Evolutionary conservation across 495 filamentous ascomycete genomes (phyloP).

Genomic region (Aspergillus bridgeri): DNA sequence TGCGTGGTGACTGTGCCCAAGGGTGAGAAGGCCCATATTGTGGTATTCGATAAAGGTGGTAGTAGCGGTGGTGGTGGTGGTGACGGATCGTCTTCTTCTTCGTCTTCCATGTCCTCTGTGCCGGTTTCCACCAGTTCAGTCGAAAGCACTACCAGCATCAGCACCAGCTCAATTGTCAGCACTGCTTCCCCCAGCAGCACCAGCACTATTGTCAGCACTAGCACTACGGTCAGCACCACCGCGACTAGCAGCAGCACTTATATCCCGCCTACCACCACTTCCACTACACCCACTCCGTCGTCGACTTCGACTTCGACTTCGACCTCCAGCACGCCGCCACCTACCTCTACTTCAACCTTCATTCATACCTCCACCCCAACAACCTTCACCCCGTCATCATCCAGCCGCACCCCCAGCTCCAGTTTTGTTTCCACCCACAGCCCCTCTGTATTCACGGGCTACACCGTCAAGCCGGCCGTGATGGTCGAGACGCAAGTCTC

Average conservation of each 20-base stretch:
- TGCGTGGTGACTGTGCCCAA: conserved; percentile 76
- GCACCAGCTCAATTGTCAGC: conserved; percentile 9
- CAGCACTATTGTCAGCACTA: conserved; percentile 13
- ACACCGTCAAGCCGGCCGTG: conserved; percentile 6
- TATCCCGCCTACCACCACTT: conserved; percentile 10
- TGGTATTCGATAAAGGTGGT: conserved; percentile 53
- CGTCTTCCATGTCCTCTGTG: conserved; percentile 14
- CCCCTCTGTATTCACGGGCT: not conserved
- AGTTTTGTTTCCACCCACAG: conserved; percentile 4
- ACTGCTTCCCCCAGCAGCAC: conserved; percentile 10
- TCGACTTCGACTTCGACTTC: conserved; percentile 20
- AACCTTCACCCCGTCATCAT: conserved; percentile 24
- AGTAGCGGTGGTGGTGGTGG: conserved; percentile 18
- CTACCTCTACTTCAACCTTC: conserved; percentile 21
- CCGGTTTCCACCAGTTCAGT: conserved; percentile 17
- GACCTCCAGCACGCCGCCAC: conserved; percentile 11
- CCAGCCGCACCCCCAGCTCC: conserved; percentile 21
- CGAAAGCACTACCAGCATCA: conserved; percentile 17
- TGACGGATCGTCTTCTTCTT: conserved; percentile 15
- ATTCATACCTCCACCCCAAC: conserved; percentile 24
- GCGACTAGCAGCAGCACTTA: not conserved
- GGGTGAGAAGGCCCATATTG: conserved; percentile 63
- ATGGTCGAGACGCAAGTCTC: conserved; percentile 3
- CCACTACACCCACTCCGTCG: conserved; percentile 17
- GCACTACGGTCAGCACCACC: conserved; percentile 10